Conservation (phyloP, 768 basidiomycete genomes). For the Pisolithus sp. region DNA sequence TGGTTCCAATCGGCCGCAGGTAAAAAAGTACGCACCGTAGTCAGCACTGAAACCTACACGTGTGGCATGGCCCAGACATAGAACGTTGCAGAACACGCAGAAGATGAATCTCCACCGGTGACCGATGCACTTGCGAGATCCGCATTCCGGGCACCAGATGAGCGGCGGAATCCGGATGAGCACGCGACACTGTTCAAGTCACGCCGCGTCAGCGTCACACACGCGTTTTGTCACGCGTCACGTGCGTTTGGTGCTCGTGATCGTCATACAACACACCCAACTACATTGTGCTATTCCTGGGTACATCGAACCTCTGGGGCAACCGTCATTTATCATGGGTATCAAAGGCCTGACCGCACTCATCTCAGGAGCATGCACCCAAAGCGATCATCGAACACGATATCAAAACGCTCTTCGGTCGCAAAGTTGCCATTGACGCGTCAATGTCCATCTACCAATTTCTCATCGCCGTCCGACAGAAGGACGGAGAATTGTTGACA, state of each 20-base stretch:
- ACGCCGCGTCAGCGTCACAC: not conserved
- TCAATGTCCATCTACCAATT: slow-evolving; percentile 98
- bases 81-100: too few relatives aligned
- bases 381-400: slow-evolving; percentile 83
- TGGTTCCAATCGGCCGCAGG: too few relatives aligned
- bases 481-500: slow-evolving; percentile 92
- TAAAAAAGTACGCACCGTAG: too few relatives aligned
- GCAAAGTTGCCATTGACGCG: slow-evolving; percentile 98
- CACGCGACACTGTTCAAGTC: not conserved
- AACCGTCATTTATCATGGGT: slow-evolving; percentile 49
- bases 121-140: too few relatives aligned
- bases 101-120: too few relatives aligned
- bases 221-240: not conserved
- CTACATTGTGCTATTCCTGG: too few relatives aligned
- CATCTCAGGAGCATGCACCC: slow-evolving; percentile 85
- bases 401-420: slow-evolving; percentile 94
- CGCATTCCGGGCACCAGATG: too few relatives aligned
- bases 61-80: too few relatives aligned
- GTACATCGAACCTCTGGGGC: not conserved
- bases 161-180: not conserved
- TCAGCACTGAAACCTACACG: too few relatives aligned
- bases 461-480: slow-evolving; percentile 93
- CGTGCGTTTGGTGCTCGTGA: not conserved
- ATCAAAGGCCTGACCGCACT: slow-evolving; percentile 94
- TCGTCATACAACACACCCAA: not conserved